Percentiles rank a stretch among this genome's conserved stretches.
phyloP scores from a whole-genome alignment of 2,329 filamentous ascomycete species.

The Penicillium decumbens region DNA sequence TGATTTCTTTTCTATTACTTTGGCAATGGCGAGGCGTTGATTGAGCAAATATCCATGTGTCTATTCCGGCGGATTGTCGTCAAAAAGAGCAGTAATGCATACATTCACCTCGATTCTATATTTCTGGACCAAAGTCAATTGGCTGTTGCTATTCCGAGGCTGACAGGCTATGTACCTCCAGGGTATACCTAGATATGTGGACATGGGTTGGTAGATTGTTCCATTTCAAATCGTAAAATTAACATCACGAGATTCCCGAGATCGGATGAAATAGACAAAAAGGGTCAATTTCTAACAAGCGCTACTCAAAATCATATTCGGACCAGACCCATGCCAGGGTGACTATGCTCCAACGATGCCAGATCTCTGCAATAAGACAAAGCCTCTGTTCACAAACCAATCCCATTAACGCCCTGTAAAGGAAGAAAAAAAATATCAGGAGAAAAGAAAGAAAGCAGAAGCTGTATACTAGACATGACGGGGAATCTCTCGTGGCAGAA shows the following conservation, averaged over 20 bases:
- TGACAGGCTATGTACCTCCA: too few species aligned
- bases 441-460: conserved; percentile 5
- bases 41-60: conserved; percentile 20
- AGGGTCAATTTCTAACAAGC: neutral
- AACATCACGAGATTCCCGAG: neutral
- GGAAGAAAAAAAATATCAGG: neutral
- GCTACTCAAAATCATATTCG: conserved; percentile 1
- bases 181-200: too few species aligned
- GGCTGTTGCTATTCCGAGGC: neutral
- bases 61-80: conserved; percentile 4
- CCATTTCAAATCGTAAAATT: too few species aligned
- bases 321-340: conserved; percentile 5
- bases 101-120: neutral
- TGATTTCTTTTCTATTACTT: conserved; percentile 10
- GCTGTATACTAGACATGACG: conserved; percentile 19
- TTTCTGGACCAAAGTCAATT: neutral
- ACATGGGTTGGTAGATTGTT: too few species aligned
- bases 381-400: neutral
- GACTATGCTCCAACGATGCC: conserved; percentile 13
- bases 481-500: conserved; percentile 24
- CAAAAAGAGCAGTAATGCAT: conserved; percentile 9
- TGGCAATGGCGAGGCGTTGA: conserved; percentile 29
- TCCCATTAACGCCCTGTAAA: conserved; percentile 1
- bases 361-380: neutral
- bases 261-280: neutral